Conservation (phyloP, 164 flowering plant genomes). For the Magnolia changhungtana region DNA sequence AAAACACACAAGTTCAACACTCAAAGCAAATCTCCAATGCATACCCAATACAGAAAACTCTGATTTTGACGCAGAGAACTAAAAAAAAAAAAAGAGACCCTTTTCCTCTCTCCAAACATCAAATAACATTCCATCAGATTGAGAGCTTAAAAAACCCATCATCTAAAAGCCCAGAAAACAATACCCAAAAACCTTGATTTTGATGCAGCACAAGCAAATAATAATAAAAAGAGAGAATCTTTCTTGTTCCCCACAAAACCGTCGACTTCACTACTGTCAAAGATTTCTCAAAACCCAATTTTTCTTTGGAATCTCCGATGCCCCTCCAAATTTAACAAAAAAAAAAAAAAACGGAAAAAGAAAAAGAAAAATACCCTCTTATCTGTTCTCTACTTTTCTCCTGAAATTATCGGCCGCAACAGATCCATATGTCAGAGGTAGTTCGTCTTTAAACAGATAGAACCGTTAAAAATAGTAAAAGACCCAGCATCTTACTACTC, state of each 20-base stretch:
- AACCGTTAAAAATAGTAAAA: background rate
- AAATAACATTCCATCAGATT: background rate
- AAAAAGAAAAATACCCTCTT: background rate
- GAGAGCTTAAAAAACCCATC: background rate
- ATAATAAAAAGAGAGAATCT: background rate
- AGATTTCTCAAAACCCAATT: background rate
- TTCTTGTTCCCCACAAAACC: background rate
- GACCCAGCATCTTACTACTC: background rate
- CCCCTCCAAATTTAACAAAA: background rate
- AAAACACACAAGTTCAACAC: background rate
- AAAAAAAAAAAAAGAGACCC: background rate
- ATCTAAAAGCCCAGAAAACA: background rate
- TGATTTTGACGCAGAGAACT: background rate
- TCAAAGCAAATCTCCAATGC: no score
- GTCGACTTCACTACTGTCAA: background rate
- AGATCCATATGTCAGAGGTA: background rate
- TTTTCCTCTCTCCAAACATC: background rate
- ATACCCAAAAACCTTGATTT: background rate
- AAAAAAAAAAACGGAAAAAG: background rate
- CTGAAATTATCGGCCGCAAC: background rate
- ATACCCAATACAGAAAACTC: background rate
- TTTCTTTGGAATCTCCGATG: background rate
- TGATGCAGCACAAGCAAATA: background rate
- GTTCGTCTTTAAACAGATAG: background rate
- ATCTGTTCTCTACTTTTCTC: background rate